A percentile compares a stretch with the other conserved stretches of the same genome.
phyloP scores from a whole-genome alignment of 2,329 filamentous ascomycete species.

The Cladosporium sp. region DNA sequence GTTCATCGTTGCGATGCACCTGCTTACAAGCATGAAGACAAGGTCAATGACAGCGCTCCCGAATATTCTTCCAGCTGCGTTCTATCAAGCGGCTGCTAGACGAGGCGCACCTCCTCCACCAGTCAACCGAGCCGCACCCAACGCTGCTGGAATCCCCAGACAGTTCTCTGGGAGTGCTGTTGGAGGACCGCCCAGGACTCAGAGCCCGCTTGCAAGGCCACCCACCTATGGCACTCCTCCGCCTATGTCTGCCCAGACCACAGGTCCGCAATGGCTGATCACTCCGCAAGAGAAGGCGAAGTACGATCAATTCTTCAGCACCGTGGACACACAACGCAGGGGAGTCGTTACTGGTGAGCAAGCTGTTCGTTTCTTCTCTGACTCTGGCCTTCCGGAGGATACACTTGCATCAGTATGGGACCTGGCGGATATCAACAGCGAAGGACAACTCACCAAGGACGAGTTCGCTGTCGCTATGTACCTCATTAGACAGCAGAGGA shows the following conservation, averaged over 20 bases:
- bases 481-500: conserved; percentile 84
- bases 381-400: conserved; percentile 85
- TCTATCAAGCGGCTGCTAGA: conserved; percentile 86
- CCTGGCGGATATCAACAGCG: conserved; percentile 86
- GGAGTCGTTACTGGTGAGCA: conserved; percentile 91
- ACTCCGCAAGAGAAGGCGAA: conserved; percentile 77
- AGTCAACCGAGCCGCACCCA: conserved; percentile 35
- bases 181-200: conserved; percentile 50
- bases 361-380: conserved; percentile 88
- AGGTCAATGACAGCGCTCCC: conserved; percentile 76
- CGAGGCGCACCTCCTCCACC: conserved; percentile 49
- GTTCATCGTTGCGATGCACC: conserved; percentile 97
- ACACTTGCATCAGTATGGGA: conserved; percentile 94
- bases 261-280: conserved; percentile 74
- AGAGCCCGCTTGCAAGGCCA: conserved; percentile 53
- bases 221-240: conserved; percentile 46
- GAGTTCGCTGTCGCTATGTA: conserved; percentile 98
- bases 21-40: conserved; percentile 86
- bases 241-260: conserved; percentile 49
- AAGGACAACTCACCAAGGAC: conserved; percentile 78
- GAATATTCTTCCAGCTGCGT: conserved; percentile 70
- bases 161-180: conserved; percentile 66
- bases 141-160: conserved; percentile 62
- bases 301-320: conserved; percentile 82
- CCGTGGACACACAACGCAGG: conserved; percentile 72